Evolutionary conservation across 345 rosid genomes (phyloP), one percentile per base, ranked within the genome.

Genomic region (Diplotaxis tenuifolia): DNA sequence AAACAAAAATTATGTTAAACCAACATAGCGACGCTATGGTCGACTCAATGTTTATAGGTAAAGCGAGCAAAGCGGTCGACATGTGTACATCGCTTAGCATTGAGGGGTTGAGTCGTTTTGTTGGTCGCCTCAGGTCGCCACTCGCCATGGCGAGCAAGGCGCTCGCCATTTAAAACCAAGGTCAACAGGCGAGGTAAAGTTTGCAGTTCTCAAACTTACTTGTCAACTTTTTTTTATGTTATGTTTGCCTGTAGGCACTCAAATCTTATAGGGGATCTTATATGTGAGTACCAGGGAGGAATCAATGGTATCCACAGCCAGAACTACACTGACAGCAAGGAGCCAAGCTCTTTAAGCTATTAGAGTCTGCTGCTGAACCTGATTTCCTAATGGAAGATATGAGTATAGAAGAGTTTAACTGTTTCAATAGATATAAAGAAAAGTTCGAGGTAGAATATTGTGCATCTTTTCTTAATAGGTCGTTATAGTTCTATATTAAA

Each of bases 381-480:
- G 99, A 95, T 83, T 76, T 92, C 62, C 42, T 95, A 62, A 85
- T 95, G 97, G 97, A 96, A 49, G 96, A 86, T 76, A 95, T 95
- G 99, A 92, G 87, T 72, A 67, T 83, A 12, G 92, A 88, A 81
- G 97, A 92, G 74, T 83, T 92, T 59, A 79, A 76, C 83, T 84
- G 89, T 69, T 88, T 87, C 81, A 76, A 85, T 23, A 72, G 82
- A 70, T 91, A 88, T 80, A 89, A 83, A 81, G 82, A 83, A 63
- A 91, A 86, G 68, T 59, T 85, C 55, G 96, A 91, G 92, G 98
- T 94, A 69, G n/a, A 61, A 73, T 72, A 47, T 61, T 76, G 55
- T 68, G 6, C 60, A 27, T 29, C 38, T 70, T 60, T 18, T 27
- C 32, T 64, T 65, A 15, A 31, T 16, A 54, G n/a, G 64, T 34